Conservation (phyloP, 257 asterid genomes). For the Forsythia suspensa region DNA sequence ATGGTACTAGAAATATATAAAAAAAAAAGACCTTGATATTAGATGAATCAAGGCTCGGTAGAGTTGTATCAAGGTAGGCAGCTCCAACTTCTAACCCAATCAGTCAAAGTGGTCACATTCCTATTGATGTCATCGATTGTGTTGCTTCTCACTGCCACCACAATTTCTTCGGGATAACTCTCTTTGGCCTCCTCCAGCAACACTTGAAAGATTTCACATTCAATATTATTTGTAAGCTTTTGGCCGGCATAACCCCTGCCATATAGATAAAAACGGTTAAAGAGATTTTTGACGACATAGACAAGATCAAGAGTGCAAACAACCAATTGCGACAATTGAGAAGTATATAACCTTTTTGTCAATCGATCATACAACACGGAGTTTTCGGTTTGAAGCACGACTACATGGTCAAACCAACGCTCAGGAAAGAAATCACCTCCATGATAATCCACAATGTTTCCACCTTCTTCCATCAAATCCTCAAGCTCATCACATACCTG, state of each 20-base stretch:
- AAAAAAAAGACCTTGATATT: too few relatives aligned
- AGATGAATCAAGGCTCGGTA: not conserved
- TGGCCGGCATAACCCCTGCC: slow-evolving; percentile 79
- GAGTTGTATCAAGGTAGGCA: slow-evolving; percentile 26
- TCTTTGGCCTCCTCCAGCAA: slow-evolving; percentile 87
- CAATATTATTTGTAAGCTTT: slow-evolving; percentile 80
- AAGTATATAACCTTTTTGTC: slow-evolving; percentile 50
- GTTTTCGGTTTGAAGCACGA: slow-evolving; percentile 82
- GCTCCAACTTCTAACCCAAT: slow-evolving; percentile 74
- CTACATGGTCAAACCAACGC: slow-evolving; percentile 86
- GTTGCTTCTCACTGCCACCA: slow-evolving; percentile 67
- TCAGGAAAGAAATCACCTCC: slow-evolving; percentile 97
- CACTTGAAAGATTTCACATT: slow-evolving; percentile 90
- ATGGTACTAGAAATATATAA: too few relatives aligned
- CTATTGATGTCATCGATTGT: slow-evolving; percentile 54
- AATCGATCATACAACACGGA: slow-evolving; percentile 74
- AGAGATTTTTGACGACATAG: not conserved
- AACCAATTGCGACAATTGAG: not conserved
- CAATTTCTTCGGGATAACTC: slow-evolving; percentile 73
- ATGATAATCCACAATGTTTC: slow-evolving; percentile 93
- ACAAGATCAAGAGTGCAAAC: not conserved
- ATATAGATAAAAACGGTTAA: not conserved
- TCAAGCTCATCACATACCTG: slow-evolving; percentile 96
- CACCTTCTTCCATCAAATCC: slow-evolving; percentile 90
- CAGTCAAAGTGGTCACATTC: slow-evolving; percentile 50